Evolutionary conservation across 2,329 filamentous ascomycete genomes (phyloP), one percentile per base, ranked within the genome.

Genomic region (Aspergillus ibericus): DNA sequence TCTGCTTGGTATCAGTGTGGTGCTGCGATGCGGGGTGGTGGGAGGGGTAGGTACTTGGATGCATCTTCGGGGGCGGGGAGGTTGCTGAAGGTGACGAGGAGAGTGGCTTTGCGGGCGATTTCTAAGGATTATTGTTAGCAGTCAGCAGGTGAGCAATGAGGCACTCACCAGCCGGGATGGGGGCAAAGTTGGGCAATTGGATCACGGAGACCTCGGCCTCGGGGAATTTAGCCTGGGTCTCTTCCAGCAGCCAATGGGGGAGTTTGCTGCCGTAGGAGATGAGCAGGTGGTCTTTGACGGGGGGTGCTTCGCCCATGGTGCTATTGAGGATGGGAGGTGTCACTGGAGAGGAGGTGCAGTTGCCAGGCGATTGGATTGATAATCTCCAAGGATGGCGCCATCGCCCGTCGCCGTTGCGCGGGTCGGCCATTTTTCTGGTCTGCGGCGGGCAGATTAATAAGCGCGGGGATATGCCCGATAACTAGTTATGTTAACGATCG

Each of bases 51-150:
- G 42, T 64, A 72, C 70, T 72, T 66, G 15, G 59, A 52, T 4
- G 68, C 63, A 61, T 73, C 70, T 54, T 71, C 67, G 13, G 61
- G 63, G 4, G 62, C 55, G 3, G 70, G 70, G 9, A 73, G 62
- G 55, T 66, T 60, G 8, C 44, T 40, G n/a, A 67, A 68, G 4
- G 70, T 72, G 5, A 65, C 65, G 3, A 72, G 56, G 7, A 72
- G 51, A 1, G 67, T 72, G 13, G 68, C 65, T 16, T 64, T 65
- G 35, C 52, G 60, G 15, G 60, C 68, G 12, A 64, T 9, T 48
- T 70, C 70, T 73, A 48, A 5, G 3, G 15, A 1, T 16, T n/a
- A 38, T 8, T 46, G 15, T 12, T 18, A 27, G 32, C 13, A 34
- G 7, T 36, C 16, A 35, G 6, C 7, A 18, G 8, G n/a, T 7